A percentile compares a stretch with the other conserved stretches of the same genome.
Evolutionary conservation across 768 basidiomycete genomes (phyloP).

Genomic region (Tricholoma sp.): DNA sequence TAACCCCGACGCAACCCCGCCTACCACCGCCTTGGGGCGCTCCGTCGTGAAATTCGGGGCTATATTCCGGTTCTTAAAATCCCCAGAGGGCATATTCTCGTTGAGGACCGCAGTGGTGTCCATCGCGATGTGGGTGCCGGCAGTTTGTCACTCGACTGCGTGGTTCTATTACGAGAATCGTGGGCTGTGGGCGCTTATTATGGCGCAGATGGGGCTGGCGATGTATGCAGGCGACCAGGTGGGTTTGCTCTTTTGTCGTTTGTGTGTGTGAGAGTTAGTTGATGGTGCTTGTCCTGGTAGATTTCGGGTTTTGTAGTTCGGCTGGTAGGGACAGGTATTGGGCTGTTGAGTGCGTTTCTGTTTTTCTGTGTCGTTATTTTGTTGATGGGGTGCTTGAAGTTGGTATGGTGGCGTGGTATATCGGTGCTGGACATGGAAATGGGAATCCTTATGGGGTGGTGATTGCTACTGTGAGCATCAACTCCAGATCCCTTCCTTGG

Average conservation of each 20-base stretch:
- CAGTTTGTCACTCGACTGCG: constrained; percentile 30
- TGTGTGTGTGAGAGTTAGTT: background rate
- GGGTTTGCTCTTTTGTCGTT: background rate
- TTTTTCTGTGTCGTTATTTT: background rate
- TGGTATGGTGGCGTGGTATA: constrained; percentile 41
- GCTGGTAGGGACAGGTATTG: constrained; percentile 27
- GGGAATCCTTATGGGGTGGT: constrained; percentile 40
- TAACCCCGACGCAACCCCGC: constrained; percentile 41
- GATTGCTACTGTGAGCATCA: constrained; percentile 27
- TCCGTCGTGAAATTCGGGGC: constrained; percentile 26
- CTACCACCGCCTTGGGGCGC: constrained; percentile 29
- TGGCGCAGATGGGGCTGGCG: constrained; percentile 38
- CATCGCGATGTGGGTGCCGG: constrained; percentile 37
- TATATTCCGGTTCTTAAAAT: constrained; percentile 33
- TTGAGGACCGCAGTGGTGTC: constrained; percentile 35
- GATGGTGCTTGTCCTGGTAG: constrained; percentile 8
- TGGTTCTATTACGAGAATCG: constrained; percentile 40
- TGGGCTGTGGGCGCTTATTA: constrained; percentile 42
- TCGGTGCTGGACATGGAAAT: constrained; percentile 30
- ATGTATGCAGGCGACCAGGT: constrained; percentile 42
- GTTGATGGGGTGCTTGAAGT: constrained; percentile 11
- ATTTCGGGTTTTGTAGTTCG: constrained; percentile 31
- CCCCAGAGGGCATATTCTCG: constrained; percentile 37
- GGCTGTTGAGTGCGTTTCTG: constrained; percentile 26
- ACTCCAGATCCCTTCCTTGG: too few species aligned